Conservation (phyloP, 768 basidiomycete genomes). For the Galerina sulciceps region DNA sequence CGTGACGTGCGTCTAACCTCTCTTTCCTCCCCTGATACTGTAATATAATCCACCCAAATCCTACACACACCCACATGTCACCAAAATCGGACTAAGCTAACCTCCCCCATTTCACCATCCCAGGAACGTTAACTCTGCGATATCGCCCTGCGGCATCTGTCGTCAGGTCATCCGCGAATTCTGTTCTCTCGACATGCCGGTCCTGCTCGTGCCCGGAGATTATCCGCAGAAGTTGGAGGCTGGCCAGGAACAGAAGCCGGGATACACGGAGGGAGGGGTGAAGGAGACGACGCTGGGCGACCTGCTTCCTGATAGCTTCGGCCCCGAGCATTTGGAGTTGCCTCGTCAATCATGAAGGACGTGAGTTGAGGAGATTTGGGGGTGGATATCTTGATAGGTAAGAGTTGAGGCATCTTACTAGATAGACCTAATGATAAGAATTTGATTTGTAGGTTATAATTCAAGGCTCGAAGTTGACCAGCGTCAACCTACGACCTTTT, state of each 20-base stretch:
- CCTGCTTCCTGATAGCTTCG: slow-evolving; percentile 86
- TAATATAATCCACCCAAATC: too few relatives aligned
- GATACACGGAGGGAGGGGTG: slow-evolving; percentile 54
- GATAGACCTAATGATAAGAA: too few relatives aligned
- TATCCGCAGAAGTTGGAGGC: slow-evolving; percentile 47
- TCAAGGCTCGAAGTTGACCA: too few relatives aligned
- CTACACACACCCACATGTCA: too few relatives aligned
- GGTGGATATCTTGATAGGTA: too few relatives aligned
- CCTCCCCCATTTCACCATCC: too few relatives aligned
- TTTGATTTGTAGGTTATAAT: too few relatives aligned
- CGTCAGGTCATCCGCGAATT: slow-evolving; percentile 92
- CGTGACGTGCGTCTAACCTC: slow-evolving; percentile 58
- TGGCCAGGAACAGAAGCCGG: slow-evolving; percentile 36
- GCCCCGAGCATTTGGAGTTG: slow-evolving; percentile 77
- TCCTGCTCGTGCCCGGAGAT: slow-evolving; percentile 71
- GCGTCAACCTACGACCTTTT: too few relatives aligned
- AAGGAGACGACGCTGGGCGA: slow-evolving; percentile 70
- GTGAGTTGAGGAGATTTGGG: too few relatives aligned
- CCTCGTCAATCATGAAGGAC: slow-evolving; percentile 29
- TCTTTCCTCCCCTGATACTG: too few relatives aligned
- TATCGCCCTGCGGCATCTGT: slow-evolving; percentile 94
- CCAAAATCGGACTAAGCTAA: background rate
- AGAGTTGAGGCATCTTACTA: too few relatives aligned
- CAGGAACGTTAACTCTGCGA: slow-evolving; percentile 69
- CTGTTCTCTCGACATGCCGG: slow-evolving; percentile 72